Evolutionary conservation across 176 grass and related monocot species (phyloP), one percentile per base, ranked within the genome.

Genomic region (Musa schizocarpa): DNA sequence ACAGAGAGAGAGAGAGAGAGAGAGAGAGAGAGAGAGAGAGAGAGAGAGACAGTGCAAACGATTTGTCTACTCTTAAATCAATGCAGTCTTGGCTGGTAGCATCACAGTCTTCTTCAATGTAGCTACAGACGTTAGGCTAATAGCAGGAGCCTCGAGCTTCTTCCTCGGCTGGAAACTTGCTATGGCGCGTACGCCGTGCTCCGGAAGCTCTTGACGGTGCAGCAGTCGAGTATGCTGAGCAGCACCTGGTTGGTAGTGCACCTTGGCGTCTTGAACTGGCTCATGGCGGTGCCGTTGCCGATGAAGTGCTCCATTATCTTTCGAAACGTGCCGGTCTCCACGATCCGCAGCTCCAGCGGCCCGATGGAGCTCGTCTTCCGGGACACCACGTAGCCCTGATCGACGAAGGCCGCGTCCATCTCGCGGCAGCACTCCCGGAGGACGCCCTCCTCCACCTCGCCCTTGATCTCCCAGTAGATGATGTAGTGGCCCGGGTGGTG

Each of bases 251-350:
- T 73, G 43, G 21, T 54, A 69, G 69, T 80, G 84, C 90, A 93
- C 65, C 90, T 71, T 1, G 90, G 90, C 61, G 84, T 85, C 82
- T 93, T 93, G 90, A 87, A 93, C 78, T 93, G 87, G 77, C 86
- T 93, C 82, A 85, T 86, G 59, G 90, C 82, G 2, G 82, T 77
- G 61, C 90, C 87, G 14, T 88, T 76, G 34, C 80, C 76, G 70
- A 89, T 76, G 74, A 81, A 87, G 74, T 81, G 71, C 82, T 93
- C 90, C 90, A 93, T 81, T 52, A 93, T 81, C 71, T 87, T 87
- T 52, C 82, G 69, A 70, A 93, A 93, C 1, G 85, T 89, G 65
- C 82, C 90, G 11, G 67, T 57, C 13, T 65, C 56, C 9, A 93
- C 87, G 3, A 93, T 82, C 11, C 90, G 80, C 43, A 93, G 86